Evolutionary conservation across 2,329 filamentous ascomycete genomes (phyloP).

Genomic region (Exophiala phaeomuriformis): DNA sequence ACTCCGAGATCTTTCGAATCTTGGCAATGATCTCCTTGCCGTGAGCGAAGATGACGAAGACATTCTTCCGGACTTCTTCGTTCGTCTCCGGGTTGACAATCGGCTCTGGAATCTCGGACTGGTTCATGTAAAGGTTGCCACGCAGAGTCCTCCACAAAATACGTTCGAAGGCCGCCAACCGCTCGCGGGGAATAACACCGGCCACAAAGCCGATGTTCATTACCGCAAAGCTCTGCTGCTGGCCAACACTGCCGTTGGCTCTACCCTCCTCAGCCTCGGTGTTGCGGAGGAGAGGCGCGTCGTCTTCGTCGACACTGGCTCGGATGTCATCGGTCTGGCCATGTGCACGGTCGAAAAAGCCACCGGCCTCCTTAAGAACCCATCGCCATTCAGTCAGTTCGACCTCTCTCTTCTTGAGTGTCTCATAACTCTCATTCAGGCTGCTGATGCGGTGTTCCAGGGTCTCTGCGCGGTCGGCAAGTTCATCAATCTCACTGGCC

Average conservation of each 20-base stretch:
- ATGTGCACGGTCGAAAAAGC: constrained; percentile 89
- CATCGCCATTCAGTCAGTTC: constrained; percentile 98
- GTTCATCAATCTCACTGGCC: constrained; percentile 91
- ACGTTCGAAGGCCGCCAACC: constrained; percentile 90
- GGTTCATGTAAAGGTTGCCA: constrained; percentile 99
- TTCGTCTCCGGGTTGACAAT: constrained; percentile 89
- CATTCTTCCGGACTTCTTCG: constrained; percentile 89
- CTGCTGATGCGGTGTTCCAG: constrained; percentile 86
- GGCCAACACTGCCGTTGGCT: constrained; percentile 56
- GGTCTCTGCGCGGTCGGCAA: constrained; percentile 84
- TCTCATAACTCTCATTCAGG: constrained; percentile 97
- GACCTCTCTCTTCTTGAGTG: constrained; percentile 92
- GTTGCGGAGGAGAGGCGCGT: constrained; percentile 87
- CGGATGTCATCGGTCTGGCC: constrained; percentile 96
- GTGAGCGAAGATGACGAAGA: constrained; percentile 98
- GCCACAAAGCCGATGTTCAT: constrained; percentile 99
- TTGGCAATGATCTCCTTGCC: constrained; percentile 97
- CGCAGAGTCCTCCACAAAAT: constrained; percentile 96
- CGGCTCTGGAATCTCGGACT: constrained; percentile 92
- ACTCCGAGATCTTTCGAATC: constrained; percentile 98
- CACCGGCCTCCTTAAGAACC: constrained; percentile 91
- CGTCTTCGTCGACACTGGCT: constrained; percentile 79
- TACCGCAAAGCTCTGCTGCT: constrained; percentile 80
- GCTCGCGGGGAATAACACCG: constrained; percentile 86
- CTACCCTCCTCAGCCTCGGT: constrained; percentile 68